phyloP scores from a whole-genome alignment of 495 filamentous ascomycete species.

The Halenospora varia region DNA sequence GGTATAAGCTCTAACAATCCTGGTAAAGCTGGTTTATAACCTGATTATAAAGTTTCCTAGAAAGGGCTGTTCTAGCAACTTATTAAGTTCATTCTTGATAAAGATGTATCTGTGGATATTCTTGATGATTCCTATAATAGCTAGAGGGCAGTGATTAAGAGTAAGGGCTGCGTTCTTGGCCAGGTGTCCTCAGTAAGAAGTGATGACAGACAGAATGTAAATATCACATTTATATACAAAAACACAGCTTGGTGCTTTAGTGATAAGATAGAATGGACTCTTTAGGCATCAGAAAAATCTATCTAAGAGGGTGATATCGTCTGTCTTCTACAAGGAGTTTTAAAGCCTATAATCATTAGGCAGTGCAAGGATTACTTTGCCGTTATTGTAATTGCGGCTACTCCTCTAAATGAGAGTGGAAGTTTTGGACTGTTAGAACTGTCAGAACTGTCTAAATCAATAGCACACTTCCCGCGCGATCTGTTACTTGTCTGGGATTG shows the following conservation, averaged over 20 bases:
- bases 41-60: conserved; percentile 24
- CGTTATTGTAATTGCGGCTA: conserved; percentile 23
- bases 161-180: conserved; percentile 19
- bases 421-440: conserved; percentile 1
- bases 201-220: conserved; percentile 17
- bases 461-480: conserved; percentile 14
- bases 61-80: conserved; percentile 16
- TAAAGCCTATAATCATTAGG: conserved; percentile 25
- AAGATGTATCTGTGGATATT: conserved; percentile 16
- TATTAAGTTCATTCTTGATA: conserved; percentile 12
- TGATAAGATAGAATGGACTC: conserved; percentile 16
- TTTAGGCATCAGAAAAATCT: conserved; percentile 24
- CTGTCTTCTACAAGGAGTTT: conserved; percentile 29
- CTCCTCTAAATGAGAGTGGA: conserved; percentile 4
- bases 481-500: conserved; percentile 27
- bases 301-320: conserved; percentile 25
- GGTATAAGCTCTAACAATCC: conserved; percentile 26
- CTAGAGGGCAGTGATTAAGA: conserved; percentile 22
- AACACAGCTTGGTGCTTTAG: conserved; percentile 5
- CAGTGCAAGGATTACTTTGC: conserved; percentile 22
- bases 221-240: conserved; percentile 21
- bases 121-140: conserved; percentile 13
- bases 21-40: conserved; percentile 10
- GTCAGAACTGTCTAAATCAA: conserved; percentile 7
- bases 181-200: conserved; percentile 10